Evolutionary conservation across 2,329 filamentous ascomycete genomes (phyloP), one percentile per base, ranked within the genome.

Genomic region (Arthrobotrys entomopaga): DNA sequence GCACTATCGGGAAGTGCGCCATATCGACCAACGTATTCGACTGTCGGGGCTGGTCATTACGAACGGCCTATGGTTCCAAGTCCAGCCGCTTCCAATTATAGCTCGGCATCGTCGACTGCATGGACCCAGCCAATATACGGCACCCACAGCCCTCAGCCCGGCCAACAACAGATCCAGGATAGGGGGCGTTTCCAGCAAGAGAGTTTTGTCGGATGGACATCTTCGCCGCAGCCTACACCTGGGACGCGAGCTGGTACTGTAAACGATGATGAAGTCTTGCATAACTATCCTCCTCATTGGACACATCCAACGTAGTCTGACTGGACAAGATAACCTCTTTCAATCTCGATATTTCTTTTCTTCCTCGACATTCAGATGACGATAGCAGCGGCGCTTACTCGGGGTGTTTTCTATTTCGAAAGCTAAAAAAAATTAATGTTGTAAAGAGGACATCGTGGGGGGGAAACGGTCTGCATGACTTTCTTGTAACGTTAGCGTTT

Each of bases 401-500:
- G 56, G 70, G 70, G 48, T 63, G 49, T 63, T 50, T 20, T 20
- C 65, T 65, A 73, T 58, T 50, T 22, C 20, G 11, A 50, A 50
- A 50, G 6, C n/a, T 22, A 57, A 64, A 74, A 67, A n/a, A 74
- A 67, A 34, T 58, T 38, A 66, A 50, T 63, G 24, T 52, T 74
- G 56, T 67, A 63, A 66, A 73, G 58, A 64, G 24, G 40, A 52
- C n/a, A n/a, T 34, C 56, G 48, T 38, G 56, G 64, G 46, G 70
- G 54, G 60, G 56, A 66, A 58, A 74, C n/a, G 70, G 70, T 59
- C 63, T 74, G 63, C 57, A 74, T 60, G 69, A 63, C 50, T 74
- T 74, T 66, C 52, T 53, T 72, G 70, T 74, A 67, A 67, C 54
- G 70, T 74, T 74, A 67, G 70, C 70, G 70, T 67, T 52, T 67